A percentile compares a stretch with the other conserved stretches of the same genome.
Conservation (phyloP, 495 filamentous ascomycete genomes). For the Corynascus novoguineensis region DNA sequence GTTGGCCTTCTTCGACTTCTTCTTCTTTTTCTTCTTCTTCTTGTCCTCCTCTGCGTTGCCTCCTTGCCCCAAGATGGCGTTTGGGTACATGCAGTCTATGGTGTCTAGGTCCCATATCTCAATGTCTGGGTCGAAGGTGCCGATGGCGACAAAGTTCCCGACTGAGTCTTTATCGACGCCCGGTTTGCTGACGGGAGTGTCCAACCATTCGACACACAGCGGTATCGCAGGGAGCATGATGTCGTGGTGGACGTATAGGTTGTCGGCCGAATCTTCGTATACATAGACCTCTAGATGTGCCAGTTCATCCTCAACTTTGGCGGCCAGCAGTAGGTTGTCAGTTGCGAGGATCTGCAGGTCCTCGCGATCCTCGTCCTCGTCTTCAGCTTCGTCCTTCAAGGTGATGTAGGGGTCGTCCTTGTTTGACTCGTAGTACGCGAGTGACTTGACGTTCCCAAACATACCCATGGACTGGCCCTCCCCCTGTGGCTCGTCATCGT, state of each 20-base stretch:
- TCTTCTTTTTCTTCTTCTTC: constrained; percentile 78
- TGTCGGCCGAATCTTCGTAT: constrained; percentile 89
- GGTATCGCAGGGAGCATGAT: constrained; percentile 98
- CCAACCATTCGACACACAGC: constrained; percentile 90
- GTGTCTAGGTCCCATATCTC: constrained; percentile 97
- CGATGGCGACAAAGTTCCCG: constrained; percentile 89
- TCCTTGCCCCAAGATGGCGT: constrained; percentile 89
- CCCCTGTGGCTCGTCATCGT: constrained; percentile 61
- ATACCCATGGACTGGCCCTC: constrained; percentile 70
- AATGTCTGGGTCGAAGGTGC: constrained; percentile 97
- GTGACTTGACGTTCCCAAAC: constrained; percentile 89
- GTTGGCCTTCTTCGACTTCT: constrained; percentile 77
- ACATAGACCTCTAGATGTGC: constrained; percentile 96
- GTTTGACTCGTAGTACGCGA: constrained; percentile 89
- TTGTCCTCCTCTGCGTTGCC: constrained; percentile 44
- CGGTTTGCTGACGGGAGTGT: constrained; percentile 72
- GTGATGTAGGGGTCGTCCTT: constrained; percentile 96
- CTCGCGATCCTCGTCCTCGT: constrained; percentile 84
- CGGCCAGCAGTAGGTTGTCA: constrained; percentile 86
- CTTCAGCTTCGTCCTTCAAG: constrained; percentile 59
- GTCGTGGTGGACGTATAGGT: constrained; percentile 98
- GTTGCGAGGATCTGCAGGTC: constrained; percentile 88
- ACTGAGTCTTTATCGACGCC: constrained; percentile 49
- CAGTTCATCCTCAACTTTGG: constrained; percentile 93
- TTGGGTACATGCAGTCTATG: constrained; percentile 95